Percentiles rank a stretch among this genome's conserved stretches.
phyloP scores from a whole-genome alignment of 2,329 filamentous ascomycete genomes.

The Dryadomyces quercivorus region DNA sequence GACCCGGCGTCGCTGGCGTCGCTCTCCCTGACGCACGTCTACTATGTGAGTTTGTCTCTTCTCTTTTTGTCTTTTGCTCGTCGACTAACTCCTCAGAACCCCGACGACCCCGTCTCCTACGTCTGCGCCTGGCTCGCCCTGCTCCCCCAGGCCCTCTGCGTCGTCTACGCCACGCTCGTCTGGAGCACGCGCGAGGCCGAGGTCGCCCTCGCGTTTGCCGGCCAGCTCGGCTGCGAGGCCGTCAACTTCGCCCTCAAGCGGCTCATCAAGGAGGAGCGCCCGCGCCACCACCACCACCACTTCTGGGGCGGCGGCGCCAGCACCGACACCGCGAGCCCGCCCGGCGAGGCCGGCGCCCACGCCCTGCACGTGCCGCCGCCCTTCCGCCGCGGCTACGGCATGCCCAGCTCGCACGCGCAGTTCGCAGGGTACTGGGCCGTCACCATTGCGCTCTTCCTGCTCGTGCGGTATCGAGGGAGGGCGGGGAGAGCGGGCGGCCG shows the following conservation, averaged over 20 bases:
- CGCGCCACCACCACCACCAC: conserved; percentile 66
- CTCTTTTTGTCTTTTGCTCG: too few relatives aligned
- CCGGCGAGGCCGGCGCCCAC: neutral
- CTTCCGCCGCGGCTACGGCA: conserved; percentile 61
- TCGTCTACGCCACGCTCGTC: conserved; percentile 81
- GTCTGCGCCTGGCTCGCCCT: conserved; percentile 89
- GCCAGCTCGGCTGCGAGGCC: conserved; percentile 83
- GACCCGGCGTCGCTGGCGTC: conserved; percentile 58
- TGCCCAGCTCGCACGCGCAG: conserved; percentile 90
- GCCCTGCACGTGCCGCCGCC: conserved; percentile 2
- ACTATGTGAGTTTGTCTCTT: conserved; percentile 55
- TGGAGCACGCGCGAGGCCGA: conserved; percentile 88
- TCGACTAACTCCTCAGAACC: conserved; percentile 51
- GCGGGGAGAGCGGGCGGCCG: too few relatives aligned
- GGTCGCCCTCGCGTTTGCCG: conserved; percentile 77
- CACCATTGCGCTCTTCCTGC: conserved; percentile 71
- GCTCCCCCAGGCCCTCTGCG: conserved; percentile 78
- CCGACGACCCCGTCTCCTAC: conserved; percentile 71
- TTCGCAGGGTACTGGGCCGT: conserved; percentile 88
- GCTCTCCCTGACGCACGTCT: conserved; percentile 86
- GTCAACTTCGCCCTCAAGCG: conserved; percentile 86
- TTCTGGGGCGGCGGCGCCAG: conserved; percentile 46
- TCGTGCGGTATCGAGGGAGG: conserved; percentile 56
- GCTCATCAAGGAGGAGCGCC: conserved; percentile 83
- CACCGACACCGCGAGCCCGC: neutral